phyloP scores from a whole-genome alignment of 1,284 basidiomycete species.

The Ustanciosporium gigantosporum region DNA sequence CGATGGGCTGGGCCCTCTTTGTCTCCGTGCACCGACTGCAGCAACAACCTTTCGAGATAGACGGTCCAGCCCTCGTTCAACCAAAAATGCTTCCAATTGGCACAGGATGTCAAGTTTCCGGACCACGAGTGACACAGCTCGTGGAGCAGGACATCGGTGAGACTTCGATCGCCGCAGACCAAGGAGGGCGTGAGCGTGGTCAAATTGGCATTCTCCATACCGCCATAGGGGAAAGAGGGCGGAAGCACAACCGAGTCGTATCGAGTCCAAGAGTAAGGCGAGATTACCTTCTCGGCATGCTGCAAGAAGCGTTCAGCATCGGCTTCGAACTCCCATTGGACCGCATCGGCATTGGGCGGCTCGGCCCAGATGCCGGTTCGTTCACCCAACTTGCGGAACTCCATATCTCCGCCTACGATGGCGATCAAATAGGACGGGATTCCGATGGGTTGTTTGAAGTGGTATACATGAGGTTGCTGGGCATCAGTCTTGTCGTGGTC shows the following conservation, averaged over 20 bases:
- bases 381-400: constrained; percentile 53
- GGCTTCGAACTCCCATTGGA: constrained; percentile 59
- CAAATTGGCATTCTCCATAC: constrained; percentile 60
- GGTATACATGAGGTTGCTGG: constrained; percentile 31
- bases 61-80: constrained; percentile 77
- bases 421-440: constrained; percentile 59
- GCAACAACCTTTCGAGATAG: constrained; percentile 85
- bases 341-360: constrained; percentile 49
- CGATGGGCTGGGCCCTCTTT: constrained; percentile 69
- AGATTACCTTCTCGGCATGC: constrained; percentile 56
- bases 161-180: constrained; percentile 52
- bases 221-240: constrained; percentile 80
- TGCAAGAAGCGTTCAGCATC: constrained; percentile 57
- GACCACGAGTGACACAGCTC: constrained; percentile 59
- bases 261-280: constrained; percentile 78
- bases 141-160: constrained; percentile 64
- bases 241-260: constrained; percentile 92
- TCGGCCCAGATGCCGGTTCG: constrained; percentile 60
- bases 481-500: constrained; percentile 36
- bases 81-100: constrained; percentile 60
- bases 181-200: constrained; percentile 58
- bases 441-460: constrained; percentile 53
- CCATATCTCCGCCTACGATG: constrained; percentile 57
- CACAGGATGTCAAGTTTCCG: constrained; percentile 57
- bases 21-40: constrained; percentile 71